Conservation (phyloP, 371 early-diverging fungal species). For the Apophysomyces variabilis region DNA sequence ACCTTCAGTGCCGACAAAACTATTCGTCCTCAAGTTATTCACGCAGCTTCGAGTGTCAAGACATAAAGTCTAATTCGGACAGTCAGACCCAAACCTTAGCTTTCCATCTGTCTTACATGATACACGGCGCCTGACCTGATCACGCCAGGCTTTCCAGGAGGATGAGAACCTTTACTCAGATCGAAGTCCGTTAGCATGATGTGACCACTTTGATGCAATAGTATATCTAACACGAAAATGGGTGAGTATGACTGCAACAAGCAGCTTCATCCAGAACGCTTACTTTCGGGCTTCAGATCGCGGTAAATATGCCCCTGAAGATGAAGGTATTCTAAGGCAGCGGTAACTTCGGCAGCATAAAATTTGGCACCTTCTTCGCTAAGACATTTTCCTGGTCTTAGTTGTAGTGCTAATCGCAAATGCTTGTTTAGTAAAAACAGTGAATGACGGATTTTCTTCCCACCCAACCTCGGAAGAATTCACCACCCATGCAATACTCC, state of each 20-base stretch:
- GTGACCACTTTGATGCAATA: slow-evolving; percentile 93
- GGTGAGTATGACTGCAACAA: neutral
- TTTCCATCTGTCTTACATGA: slow-evolving; percentile 34
- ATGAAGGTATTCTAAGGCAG: slow-evolving; percentile 93
- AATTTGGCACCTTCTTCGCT: slow-evolving; percentile 92
- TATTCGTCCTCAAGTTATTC: slow-evolving; percentile 86
- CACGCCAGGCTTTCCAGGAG: slow-evolving; percentile 77
- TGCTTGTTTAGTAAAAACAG: neutral
- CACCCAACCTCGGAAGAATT: slow-evolving; percentile 82
- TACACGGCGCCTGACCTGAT: slow-evolving; percentile 66
- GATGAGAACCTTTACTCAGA: slow-evolving; percentile 86
- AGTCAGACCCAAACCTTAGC: neutral
- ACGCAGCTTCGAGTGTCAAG: slow-evolving; percentile 91
- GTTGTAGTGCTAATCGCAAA: slow-evolving; percentile 65
- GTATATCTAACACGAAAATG: slow-evolving; percentile 66
- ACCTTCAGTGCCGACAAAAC: slow-evolving; percentile 96
- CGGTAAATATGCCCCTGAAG: slow-evolving; percentile 95
- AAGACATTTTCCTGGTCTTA: slow-evolving; percentile 81
- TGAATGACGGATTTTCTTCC: neutral
- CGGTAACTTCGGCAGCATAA: slow-evolving; percentile 96
- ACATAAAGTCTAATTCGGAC: slow-evolving; percentile 49
- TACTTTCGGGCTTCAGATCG: slow-evolving; percentile 98
- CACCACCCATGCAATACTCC: slow-evolving; percentile 99
- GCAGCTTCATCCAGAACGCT: slow-evolving; percentile 28
- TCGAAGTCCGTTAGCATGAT: slow-evolving; percentile 98